Base-by-base conservation (phyloP, 2,329 filamentous ascomycete genomes). In the Magnaporthiopsis rhizophila region DNA sequence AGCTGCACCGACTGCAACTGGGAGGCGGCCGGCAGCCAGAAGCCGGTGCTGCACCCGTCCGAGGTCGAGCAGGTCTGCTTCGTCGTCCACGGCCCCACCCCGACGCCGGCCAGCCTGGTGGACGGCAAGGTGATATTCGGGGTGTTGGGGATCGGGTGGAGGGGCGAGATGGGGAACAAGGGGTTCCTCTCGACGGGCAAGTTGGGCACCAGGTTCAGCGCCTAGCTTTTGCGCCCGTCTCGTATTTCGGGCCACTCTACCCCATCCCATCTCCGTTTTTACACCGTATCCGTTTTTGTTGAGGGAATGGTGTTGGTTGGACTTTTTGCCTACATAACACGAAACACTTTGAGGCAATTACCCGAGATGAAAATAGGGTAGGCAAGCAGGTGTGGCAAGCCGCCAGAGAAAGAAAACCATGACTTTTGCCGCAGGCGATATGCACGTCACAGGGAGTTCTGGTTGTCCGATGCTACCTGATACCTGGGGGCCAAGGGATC, bases 121-220 rank as follows among this genome's bases (percentile, higher is more conserved):
- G 68, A 64, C 60, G 68, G 64, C 18, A 67, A 63, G 59, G 64
- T 90, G 53, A 80, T 88, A 26, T 86, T 98, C 72, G 94, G 93
- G 6, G 87, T 95, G 67, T 76, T 98, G 69, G 89, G 88, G 58
- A 90, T 98, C 65, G 89, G 91, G 64, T 99, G 95, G 95, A 84
- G 91, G 67, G 89, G 90, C 53, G 86, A 90, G 67, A 93, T 97
- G 89, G 95, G 95, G 0, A 95, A 94, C 76, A 85, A 86, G 70
- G 95, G 95, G 0, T 93, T 87, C 70, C 79, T 99, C 72, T 92
- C 89, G 59, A 99, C 95, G 8, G 93, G 93, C 12, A 94, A 89
- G 81, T 78, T 96, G 67, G 84, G 85, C 15, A 82, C 83, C 64
- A 80, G 82, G 69, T 61, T 69, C 59, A 64, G 68, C 24, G 69